phyloP scores from a whole-genome alignment of 352 stramenopile species.

The Globisporangium alternatum region DNA sequence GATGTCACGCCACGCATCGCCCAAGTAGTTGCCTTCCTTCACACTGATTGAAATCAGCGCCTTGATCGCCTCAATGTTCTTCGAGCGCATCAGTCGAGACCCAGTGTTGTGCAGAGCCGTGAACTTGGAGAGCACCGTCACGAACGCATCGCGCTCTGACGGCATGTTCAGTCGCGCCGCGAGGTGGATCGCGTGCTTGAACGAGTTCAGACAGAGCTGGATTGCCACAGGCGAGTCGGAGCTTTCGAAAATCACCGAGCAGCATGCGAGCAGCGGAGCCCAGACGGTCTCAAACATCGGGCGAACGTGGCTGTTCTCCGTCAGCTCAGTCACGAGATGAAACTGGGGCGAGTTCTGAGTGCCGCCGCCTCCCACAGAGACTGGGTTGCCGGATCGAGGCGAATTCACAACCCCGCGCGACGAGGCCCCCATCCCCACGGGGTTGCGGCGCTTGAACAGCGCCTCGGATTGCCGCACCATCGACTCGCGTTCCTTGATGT shows the following conservation, averaged over 20 bases:
- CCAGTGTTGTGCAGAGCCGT: conserved; percentile 92
- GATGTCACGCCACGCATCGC: conserved; percentile 95
- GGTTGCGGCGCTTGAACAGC: conserved; percentile 66
- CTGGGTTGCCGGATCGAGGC: conserved; percentile 14
- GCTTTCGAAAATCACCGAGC: conserved; percentile 96
- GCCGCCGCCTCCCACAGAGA: conserved; percentile 15
- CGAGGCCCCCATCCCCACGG: conserved; percentile 26
- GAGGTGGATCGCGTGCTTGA: conserved; percentile 94
- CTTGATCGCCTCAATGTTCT: conserved; percentile 98
- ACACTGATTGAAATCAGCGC: conserved; percentile 96
- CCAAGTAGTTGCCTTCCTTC: conserved; percentile 96
- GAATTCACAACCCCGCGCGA: conserved; percentile 18
- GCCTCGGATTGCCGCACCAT: conserved; percentile 80
- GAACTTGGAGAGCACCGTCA: conserved; percentile 96
- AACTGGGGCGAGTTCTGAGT: conserved; percentile 38
- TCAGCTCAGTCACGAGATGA: conserved; percentile 61
- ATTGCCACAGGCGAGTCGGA: conserved; percentile 92
- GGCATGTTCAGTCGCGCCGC: conserved; percentile 87
- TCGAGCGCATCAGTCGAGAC: conserved; percentile 92
- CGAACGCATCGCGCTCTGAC: conserved; percentile 93
- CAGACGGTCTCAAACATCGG: conserved; percentile 99
- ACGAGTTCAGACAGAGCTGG: conserved; percentile 92
- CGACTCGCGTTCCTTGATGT: conserved; percentile 80
- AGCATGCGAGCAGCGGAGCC: conserved; percentile 94
- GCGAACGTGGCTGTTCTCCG: conserved; percentile 75